Evolutionary conservation across 2,329 filamentous ascomycete species (phyloP).

Genomic region (Fusarium incarnatum): DNA sequence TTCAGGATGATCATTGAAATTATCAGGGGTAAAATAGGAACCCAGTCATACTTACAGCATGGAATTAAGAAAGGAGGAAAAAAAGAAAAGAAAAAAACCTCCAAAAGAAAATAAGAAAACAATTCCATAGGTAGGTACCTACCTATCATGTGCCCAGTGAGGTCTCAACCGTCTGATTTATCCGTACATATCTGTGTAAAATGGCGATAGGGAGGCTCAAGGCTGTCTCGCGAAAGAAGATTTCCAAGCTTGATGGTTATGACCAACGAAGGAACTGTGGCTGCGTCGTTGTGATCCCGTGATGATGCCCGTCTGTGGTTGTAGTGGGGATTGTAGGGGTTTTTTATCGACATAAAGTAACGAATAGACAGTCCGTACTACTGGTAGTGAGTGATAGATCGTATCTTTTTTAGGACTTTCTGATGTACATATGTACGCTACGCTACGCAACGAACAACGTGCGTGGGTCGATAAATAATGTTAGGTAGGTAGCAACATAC

Average conservation of each 20-base stretch:
- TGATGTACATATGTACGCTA: background rate
- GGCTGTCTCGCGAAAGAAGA: background rate
- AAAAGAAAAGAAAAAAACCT: background rate
- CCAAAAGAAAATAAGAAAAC: background rate
- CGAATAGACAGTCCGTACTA: conserved; percentile 3
- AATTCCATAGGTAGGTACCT: background rate
- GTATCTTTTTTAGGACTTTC: background rate
- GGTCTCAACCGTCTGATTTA: background rate
- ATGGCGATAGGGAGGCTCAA: background rate
- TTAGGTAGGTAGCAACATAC: background rate
- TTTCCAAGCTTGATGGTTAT: background rate
- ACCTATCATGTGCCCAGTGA: background rate
- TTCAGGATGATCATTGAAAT: background rate
- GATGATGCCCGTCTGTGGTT: conserved; percentile 41
- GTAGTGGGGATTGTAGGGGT: conserved; percentile 18
- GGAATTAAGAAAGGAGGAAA: background rate
- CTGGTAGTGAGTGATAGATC: background rate
- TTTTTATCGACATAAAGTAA: conserved; percentile 4
- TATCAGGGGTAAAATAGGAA: background rate
- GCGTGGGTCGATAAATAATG: background rate
- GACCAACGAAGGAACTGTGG: conserved; percentile 5
- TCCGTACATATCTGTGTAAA: background rate
- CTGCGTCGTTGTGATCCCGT: conserved; percentile 35
- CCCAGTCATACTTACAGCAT: background rate
- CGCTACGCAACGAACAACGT: background rate